These are phyloP conservation scores for Lojkania enalia DNA, from an alignment of 2,329 filamentous ascomycete species.

Conservation along the genomic window DNA sequence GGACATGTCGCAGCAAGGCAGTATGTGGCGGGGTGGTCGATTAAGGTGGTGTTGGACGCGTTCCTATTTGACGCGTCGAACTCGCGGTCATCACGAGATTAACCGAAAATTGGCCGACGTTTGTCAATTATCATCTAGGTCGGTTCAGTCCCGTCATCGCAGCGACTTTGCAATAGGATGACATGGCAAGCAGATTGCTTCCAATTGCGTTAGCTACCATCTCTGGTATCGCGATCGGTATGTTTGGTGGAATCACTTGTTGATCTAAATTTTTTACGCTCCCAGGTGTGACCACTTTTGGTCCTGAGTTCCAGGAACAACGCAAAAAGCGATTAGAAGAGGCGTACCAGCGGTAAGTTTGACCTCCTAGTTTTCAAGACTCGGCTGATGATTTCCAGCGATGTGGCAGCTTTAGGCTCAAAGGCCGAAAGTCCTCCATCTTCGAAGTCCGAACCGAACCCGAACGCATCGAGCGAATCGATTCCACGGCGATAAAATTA, in stretches of 20 bases:
- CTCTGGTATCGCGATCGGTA: conserved; percentile 36
- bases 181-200: conserved; percentile 40
- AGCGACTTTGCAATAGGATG: background rate
- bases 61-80: too few species aligned
- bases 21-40: conserved; percentile 19
- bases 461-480: conserved; percentile 60
- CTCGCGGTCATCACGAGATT: background rate
- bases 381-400: too few species aligned
- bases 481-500: conserved; percentile 60
- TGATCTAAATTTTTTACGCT: background rate
- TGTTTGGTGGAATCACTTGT: conserved; percentile 3
- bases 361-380: too few species aligned
- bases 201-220: conserved; percentile 37
- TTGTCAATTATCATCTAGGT: background rate
- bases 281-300: conserved; percentile 34
- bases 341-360: conserved; percentile 37
- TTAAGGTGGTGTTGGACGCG: conserved; percentile 25
- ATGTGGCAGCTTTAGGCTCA: too few species aligned
- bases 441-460: background rate
- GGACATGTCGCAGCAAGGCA: conserved; percentile 37
- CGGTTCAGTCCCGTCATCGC: background rate
- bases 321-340: conserved; percentile 35
- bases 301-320: conserved; percentile 40
- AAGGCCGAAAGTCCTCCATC: background rate
- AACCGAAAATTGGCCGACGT: background rate